Percentiles rank a stretch among this genome's conserved stretches.
Conservation (phyloP, 2,329 filamentous ascomycete species). For the Penicillium concentricum region DNA sequence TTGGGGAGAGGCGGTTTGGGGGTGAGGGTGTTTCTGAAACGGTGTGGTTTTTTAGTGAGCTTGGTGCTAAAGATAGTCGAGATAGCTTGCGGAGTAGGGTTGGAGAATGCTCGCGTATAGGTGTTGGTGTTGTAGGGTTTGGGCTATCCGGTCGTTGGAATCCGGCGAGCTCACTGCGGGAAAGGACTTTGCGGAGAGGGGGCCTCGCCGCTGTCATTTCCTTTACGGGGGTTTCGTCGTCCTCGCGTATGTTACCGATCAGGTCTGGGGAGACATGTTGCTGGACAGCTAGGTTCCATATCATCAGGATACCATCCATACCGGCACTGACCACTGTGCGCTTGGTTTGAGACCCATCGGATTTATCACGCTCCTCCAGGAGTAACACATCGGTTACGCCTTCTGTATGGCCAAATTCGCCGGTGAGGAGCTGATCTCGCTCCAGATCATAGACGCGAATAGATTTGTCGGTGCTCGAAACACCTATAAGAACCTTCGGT, state of each 20-base stretch:
- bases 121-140: constrained; percentile 43
- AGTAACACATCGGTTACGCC: constrained; percentile 83
- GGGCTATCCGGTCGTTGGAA: constrained; percentile 59
- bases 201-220: constrained; percentile 60
- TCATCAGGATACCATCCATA: constrained; percentile 79
- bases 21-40: constrained; percentile 34
- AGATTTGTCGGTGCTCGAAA: constrained; percentile 94
- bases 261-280: constrained; percentile 33
- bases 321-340: constrained; percentile 67
- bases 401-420: constrained; percentile 94
- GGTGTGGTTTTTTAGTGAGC: constrained; percentile 31
- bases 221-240: constrained; percentile 45
- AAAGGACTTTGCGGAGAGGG: constrained; percentile 80
- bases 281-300: constrained; percentile 57
- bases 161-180: constrained; percentile 80
- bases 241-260: constrained; percentile 32
- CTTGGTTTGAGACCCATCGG: constrained; percentile 45
- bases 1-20: constrained; percentile 34
- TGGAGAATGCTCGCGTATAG: constrained; percentile 48
- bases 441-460: constrained; percentile 83
- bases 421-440: constrained; percentile 72
- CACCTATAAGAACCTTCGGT: constrained; percentile 72
- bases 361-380: constrained; percentile 48
- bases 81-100: constrained; percentile 57
- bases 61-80: constrained; percentile 49